Evolutionary conservation across 2,329 filamentous ascomycete species (phyloP).

Genomic region (Rutstroemia sp.): DNA sequence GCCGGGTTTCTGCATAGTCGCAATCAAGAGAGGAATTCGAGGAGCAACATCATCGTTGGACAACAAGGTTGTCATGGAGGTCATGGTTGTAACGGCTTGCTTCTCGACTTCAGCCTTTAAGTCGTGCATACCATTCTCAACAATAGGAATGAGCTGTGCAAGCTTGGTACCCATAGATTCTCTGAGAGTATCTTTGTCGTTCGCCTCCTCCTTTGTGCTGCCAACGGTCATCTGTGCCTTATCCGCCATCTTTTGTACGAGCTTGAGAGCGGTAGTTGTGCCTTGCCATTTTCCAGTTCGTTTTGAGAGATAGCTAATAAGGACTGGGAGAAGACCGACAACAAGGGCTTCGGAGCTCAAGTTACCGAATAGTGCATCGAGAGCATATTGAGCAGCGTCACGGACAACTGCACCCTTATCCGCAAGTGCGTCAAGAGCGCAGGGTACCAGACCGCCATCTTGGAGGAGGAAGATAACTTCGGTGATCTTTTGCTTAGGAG

Average conservation of each 20-base stretch:
- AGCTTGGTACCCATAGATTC: conserved; percentile 86
- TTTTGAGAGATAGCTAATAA: conserved; percentile 71
- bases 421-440: conserved; percentile 75
- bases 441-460: conserved; percentile 63
- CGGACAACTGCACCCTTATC: conserved; percentile 87
- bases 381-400: conserved; percentile 87
- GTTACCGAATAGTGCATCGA: conserved; percentile 78
- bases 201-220: conserved; percentile 70
- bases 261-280: conserved; percentile 74
- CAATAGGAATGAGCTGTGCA: conserved; percentile 80
- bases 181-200: conserved; percentile 80
- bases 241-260: conserved; percentile 89
- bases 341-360: conserved; percentile 78
- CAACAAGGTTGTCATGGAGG: conserved; percentile 76
- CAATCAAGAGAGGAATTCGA: conserved; percentile 83
- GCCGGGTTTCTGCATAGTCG: conserved; percentile 92
- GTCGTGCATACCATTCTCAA: conserved; percentile 93
- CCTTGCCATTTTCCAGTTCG: conserved; percentile 96
- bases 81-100: conserved; percentile 89
- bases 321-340: conserved; percentile 68
- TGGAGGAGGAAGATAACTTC: conserved; percentile 79
- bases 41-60: conserved; percentile 96
- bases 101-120: conserved; percentile 84
- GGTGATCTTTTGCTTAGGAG: conserved; percentile 65
- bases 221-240: conserved; percentile 84